Evolutionary conservation across 495 filamentous ascomycete genomes (phyloP).

Genomic region (Alectoria sarmentosa): DNA sequence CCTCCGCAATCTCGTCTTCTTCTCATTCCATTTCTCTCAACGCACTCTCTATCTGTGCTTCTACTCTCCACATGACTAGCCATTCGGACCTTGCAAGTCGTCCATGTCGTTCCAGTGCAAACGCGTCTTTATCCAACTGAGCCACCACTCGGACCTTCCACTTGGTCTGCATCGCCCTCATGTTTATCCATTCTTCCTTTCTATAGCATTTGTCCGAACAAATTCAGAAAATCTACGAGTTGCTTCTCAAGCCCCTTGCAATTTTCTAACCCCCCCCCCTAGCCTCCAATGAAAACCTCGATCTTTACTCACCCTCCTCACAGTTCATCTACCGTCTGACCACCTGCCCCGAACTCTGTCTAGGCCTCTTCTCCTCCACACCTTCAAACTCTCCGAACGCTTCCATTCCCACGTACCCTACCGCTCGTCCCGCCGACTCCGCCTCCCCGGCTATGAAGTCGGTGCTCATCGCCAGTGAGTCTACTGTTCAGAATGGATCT

Average conservation of each 20-base stretch:
- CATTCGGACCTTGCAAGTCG: background rate
- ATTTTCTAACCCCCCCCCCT: background rate
- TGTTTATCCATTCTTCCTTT: background rate
- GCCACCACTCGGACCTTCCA: background rate
- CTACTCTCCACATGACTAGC: background rate
- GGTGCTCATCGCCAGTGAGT: constrained; percentile 55
- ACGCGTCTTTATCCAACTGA: too few species aligned
- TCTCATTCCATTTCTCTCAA: background rate
- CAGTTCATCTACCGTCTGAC: constrained; percentile 80
- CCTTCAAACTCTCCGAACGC: constrained; percentile 42
- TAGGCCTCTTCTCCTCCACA: constrained; percentile 65
- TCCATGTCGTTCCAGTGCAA: background rate
- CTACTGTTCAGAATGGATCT: background rate
- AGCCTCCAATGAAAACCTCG: background rate
- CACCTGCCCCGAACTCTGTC: constrained; percentile 66
- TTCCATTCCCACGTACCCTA: constrained; percentile 39
- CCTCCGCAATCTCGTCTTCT: constrained; percentile 15
- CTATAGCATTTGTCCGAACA: background rate
- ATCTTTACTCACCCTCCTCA: constrained; percentile 8
- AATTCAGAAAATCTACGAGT: background rate
- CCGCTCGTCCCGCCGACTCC: constrained; percentile 44
- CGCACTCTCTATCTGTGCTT: background rate
- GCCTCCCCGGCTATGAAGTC: constrained; percentile 41
- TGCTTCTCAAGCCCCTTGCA: background rate
- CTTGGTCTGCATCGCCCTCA: too few species aligned